Conservation (phyloP, 192 early-diverging fungal species). For the Coemansia reversa region DNA sequence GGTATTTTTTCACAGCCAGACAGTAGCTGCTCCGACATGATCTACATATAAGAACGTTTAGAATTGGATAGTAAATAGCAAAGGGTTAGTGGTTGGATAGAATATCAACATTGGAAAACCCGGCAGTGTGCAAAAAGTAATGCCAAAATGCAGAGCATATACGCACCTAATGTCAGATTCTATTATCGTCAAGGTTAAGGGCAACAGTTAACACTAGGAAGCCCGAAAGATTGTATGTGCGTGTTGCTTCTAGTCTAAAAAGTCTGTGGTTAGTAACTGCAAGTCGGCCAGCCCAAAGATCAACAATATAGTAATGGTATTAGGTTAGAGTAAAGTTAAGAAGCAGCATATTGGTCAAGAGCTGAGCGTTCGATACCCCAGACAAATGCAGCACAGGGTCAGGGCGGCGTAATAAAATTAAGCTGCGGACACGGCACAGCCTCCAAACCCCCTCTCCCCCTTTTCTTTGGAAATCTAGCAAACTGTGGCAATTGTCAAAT, state of each 20-base stretch:
- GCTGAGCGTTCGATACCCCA: background rate
- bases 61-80: background rate
- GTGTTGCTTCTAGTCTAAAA: background rate
- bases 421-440: background rate
- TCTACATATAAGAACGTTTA: background rate
- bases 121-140: background rate
- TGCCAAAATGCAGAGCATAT: background rate
- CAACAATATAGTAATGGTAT: background rate
- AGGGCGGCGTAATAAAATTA: background rate
- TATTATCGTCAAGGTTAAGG: background rate
- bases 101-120: background rate
- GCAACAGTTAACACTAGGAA: background rate
- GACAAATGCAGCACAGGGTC: background rate
- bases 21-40: constrained; percentile 6
- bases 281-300: background rate
- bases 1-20: constrained; percentile 20
- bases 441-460: background rate
- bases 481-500: background rate
- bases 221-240: background rate
- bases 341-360: background rate
- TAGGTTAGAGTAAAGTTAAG: background rate
- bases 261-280: background rate
- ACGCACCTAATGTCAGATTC: background rate
- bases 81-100: background rate
- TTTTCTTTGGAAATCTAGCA: background rate